phyloP scores from a whole-genome alignment of 2,329 filamentous ascomycete genomes.

The Ophiostoma quercus region DNA sequence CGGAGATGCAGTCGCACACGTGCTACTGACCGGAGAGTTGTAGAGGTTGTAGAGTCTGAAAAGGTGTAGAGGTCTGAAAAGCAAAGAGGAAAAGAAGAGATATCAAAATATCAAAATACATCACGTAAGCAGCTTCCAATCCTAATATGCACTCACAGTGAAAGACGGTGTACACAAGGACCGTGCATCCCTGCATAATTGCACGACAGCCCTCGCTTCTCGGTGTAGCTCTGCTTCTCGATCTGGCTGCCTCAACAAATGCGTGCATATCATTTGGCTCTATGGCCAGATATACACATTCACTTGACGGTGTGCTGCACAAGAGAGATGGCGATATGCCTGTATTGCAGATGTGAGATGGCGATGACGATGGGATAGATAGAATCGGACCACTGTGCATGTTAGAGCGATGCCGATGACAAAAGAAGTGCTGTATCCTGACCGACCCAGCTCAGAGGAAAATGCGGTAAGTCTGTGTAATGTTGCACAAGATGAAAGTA shows the following conservation, averaged over 20 bases:
- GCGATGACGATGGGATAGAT: background rate
- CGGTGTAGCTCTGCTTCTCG: background rate
- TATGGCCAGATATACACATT: background rate
- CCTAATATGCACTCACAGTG: background rate
- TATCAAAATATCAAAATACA: background rate
- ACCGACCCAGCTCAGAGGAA: background rate
- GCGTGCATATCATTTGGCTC: background rate
- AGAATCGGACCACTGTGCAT: background rate
- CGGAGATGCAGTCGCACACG: no score
- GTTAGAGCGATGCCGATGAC: background rate
- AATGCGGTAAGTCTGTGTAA: conserved; percentile 7
- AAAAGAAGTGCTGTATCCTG: background rate
- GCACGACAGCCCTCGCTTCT: conserved; percentile 2
- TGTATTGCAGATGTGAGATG: background rate
- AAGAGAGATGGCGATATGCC: background rate
- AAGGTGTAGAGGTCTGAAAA: no score
- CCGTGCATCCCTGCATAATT: background rate
- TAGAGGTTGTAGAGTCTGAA: no score
- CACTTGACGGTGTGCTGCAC: background rate
- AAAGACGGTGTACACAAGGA: conserved; percentile 9
- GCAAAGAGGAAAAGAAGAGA: no score
- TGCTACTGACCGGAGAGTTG: no score
- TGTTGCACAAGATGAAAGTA: background rate
- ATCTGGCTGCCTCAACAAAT: background rate
- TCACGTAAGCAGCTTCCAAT: background rate